Percentiles rank a stretch among this genome's conserved stretches.
Conservation (phyloP, 2,329 filamentous ascomycete genomes). For the Colletotrichum eremochloae region DNA sequence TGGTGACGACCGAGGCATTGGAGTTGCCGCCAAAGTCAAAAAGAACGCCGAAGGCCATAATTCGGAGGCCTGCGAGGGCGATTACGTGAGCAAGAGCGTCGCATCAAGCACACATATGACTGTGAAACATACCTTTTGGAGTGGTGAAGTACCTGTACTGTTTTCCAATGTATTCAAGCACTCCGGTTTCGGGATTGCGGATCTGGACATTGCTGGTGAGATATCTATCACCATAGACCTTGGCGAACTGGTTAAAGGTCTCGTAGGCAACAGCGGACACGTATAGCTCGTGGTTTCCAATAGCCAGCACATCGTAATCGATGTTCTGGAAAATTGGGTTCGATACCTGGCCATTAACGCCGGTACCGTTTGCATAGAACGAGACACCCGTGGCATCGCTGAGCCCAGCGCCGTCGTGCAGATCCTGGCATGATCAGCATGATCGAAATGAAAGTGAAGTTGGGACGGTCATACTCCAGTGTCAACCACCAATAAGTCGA, state of each 20-base stretch:
- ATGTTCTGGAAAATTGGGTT: conserved; percentile 60
- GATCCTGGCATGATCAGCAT: conserved; percentile 57
- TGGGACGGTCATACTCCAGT: conserved; percentile 57
- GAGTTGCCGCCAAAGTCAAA: conserved; percentile 67
- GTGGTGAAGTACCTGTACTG: conserved; percentile 61
- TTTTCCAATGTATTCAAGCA: conserved; percentile 58
- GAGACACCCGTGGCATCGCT: conserved; percentile 67
- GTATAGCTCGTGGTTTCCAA: conserved; percentile 75
- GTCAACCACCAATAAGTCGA: conserved; percentile 72
- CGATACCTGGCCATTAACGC: conserved; percentile 67
- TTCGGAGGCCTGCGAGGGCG: conserved; percentile 48
- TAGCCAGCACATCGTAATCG: conserved; percentile 59
- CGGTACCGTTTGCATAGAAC: conserved; percentile 28
- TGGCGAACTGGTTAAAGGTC: conserved; percentile 70
- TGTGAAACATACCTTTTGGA: conserved; percentile 46
- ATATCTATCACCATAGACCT: conserved; percentile 64
- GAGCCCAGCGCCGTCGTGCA: conserved; percentile 76
- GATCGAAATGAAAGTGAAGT: background rate
- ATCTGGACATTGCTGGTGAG: conserved; percentile 62
- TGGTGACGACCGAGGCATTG: conserved; percentile 72
- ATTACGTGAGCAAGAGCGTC: background rate
- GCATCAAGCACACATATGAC: accelerated
- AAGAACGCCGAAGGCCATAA: conserved; percentile 61
- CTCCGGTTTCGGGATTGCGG: conserved; percentile 53
- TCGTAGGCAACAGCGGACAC: conserved; percentile 72